Evolutionary conservation across 371 early-diverging fungal species (phyloP), one percentile per base, ranked within the genome.

Genomic region (Rhizomucor miehei): DNA sequence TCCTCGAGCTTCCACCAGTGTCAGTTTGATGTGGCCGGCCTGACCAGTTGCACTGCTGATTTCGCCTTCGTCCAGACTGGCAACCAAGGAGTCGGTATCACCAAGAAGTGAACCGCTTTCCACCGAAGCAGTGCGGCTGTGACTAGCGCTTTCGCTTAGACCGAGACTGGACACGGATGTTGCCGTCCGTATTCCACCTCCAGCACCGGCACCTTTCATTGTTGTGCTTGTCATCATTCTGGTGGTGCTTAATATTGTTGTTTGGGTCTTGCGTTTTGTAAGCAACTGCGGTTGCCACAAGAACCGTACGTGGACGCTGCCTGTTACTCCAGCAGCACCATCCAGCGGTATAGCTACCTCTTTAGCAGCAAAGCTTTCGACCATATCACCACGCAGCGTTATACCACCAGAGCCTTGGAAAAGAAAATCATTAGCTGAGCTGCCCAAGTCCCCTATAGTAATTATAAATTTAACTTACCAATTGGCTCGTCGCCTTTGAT

Each of bases 401-500:
- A 77, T 66, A 21, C 72, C 75, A 35, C 73, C 71, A 17, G 73
- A 73, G 3, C 76, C 76, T 67, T 21, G 16, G 24, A 13, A 41
- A 49, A 8, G 2, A 41, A 3, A 38, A 20, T 48, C 9, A 52
- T 20, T 6, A n/a, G 9, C 17, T 19, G 38, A 29, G 29, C 29
- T 29, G 29, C 29, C n/a, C n/a, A n/a, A n/a, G 0, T 23, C 17
- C 11, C 13, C 10, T 9, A 10, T 5, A 1, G 4, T 6, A n/a
- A 51, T 1, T 19, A 29, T 20, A 36, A 17, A 44, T 17, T 29
- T 29, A 5, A 4, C 41, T 60, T 71, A 60, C 81, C 81, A 13
- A 92, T 68, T 19, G 85, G 81, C 43, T 75, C 79, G 59, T 82
- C 79, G 10, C 77, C 68, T 37, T 72, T 62, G 20, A 92, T 51